A percentile compares a stretch with the other conserved stretches of the same genome.
phyloP scores from a whole-genome alignment of 495 filamentous ascomycete species.

The Trichocladium antarcticum region DNA sequence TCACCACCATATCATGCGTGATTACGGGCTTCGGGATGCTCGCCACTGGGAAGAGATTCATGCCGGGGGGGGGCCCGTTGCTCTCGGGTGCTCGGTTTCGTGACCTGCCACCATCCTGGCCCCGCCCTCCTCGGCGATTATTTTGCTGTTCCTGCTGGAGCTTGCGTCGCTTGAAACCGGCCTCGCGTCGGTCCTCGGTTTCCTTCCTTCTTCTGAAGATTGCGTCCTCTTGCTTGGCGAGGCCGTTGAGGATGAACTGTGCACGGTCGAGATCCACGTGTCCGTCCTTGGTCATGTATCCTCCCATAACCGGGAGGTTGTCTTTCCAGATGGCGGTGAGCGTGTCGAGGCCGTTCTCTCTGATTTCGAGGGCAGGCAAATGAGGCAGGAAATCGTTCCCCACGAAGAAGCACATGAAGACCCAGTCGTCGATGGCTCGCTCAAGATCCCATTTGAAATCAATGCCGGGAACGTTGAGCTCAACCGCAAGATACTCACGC shows the following conservation, averaged over 20 bases:
- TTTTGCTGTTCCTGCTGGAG: constrained; percentile 28
- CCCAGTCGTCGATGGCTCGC: constrained; percentile 97
- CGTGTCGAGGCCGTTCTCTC: constrained; percentile 94
- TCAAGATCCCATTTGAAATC: constrained; percentile 81
- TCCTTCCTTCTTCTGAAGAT: constrained; percentile 83
- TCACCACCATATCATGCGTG: constrained; percentile 83
- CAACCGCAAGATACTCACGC: constrained; percentile 83
- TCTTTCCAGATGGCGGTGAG: constrained; percentile 92
- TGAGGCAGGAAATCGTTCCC: constrained; percentile 98
- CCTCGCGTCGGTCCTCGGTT: constrained; percentile 68
- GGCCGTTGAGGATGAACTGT: constrained; percentile 75
- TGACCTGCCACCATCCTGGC: constrained; percentile 21
- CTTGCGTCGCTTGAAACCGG: constrained; percentile 65
- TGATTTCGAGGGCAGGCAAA: constrained; percentile 89
- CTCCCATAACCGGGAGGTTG: constrained; percentile 81
- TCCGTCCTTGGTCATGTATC: constrained; percentile 91
- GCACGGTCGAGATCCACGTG: constrained; percentile 76
- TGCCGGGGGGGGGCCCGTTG: constrained; percentile 17
- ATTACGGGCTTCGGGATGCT: constrained; percentile 52
- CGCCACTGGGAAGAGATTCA: constrained; percentile 29
- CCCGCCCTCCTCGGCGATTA: constrained; percentile 26
- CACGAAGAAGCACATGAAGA: constrained; percentile 99
- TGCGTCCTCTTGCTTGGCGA: constrained; percentile 89
- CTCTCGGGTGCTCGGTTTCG: constrained; percentile 13
- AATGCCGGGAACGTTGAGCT: constrained; percentile 67